Percentiles rank a stretch among this genome's conserved stretches.
Conservation (phyloP, 2,329 filamentous ascomycete species). For the Microdochium trichocladiopsis region DNA sequence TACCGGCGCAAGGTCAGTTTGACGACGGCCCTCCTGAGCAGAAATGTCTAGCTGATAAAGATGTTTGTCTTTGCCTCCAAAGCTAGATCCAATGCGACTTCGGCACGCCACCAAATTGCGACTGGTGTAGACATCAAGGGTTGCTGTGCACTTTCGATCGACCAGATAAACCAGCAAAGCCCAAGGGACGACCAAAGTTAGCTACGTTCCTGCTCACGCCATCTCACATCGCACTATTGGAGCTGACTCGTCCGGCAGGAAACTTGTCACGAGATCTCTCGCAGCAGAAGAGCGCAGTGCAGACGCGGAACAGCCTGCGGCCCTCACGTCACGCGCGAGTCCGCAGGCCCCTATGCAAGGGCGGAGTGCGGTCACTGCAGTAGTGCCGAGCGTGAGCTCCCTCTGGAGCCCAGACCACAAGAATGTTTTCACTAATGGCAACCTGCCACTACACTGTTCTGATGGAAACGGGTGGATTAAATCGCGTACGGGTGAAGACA, state of each 20-base stretch:
- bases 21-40: not conserved
- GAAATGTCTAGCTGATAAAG: slow-evolving; percentile 2
- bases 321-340: too few relatives aligned
- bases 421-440: slow-evolving; percentile 39
- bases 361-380: too few relatives aligned
- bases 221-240: too few relatives aligned
- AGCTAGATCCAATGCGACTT: slow-evolving; percentile 42
- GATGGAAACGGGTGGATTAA: slow-evolving; percentile 41
- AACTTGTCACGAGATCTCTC: too few relatives aligned
- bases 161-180: slow-evolving; percentile 15
- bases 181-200: not conserved
- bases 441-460: slow-evolving; percentile 39
- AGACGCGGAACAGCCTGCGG: too few relatives aligned
- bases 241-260: too few relatives aligned
- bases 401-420: too few relatives aligned
- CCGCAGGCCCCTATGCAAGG: too few relatives aligned
- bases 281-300: too few relatives aligned
- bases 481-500: slow-evolving; percentile 31
- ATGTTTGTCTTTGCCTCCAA: not conserved
- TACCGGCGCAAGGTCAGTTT: slow-evolving; percentile 36
- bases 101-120: slow-evolving; percentile 31
- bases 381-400: too few relatives aligned
- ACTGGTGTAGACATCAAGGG: slow-evolving; percentile 42
- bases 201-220: slow-evolving; percentile 30
- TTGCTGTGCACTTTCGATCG: slow-evolving; percentile 38